Evolutionary conservation across 257 asterid genomes (phyloP).

Genomic region (Echites panduratus): DNA sequence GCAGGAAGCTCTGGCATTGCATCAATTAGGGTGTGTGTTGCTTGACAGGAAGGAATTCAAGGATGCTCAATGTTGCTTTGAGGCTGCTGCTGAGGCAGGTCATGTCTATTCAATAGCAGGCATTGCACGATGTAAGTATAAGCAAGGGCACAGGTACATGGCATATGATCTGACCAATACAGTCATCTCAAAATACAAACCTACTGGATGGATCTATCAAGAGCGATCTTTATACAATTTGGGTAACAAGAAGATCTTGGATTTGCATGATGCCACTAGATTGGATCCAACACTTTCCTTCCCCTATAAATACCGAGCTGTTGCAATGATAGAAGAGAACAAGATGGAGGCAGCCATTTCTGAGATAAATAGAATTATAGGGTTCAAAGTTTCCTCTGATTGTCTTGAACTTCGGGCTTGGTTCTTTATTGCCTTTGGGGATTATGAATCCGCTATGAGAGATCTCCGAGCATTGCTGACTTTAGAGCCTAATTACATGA

Average conservation of each 20-base stretch:
- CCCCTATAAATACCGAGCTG: conserved; percentile 44
- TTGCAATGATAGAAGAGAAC: conserved; percentile 36
- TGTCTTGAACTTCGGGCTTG: conserved; percentile 46
- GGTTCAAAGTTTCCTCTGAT: conserved; percentile 43
- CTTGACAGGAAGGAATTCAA: conserved; percentile 34
- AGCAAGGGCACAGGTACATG: conserved; percentile 33
- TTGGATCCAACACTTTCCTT: conserved; percentile 44
- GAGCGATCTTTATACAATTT: conserved; percentile 40
- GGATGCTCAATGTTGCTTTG: conserved; percentile 39
- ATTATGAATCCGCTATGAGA: conserved; percentile 40
- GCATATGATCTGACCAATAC: conserved; percentile 34
- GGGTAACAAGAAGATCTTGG: conserved; percentile 34
- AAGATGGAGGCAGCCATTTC: conserved; percentile 32
- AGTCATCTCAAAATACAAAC: conserved; percentile 26
- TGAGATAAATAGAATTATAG: conserved; percentile 37
- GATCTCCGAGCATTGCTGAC: conserved; percentile 43
- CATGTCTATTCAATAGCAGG: conserved; percentile 43
- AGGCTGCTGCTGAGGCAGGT: conserved; percentile 36
- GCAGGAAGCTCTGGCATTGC: conserved; percentile 39
- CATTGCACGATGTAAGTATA: conserved; percentile 38
- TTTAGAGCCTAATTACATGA: conserved; percentile 39
- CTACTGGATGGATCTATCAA: conserved; percentile 49
- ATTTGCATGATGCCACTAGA: conserved; percentile 41
- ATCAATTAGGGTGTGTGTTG: conserved; percentile 43
- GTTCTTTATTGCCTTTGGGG: conserved; percentile 38